Conservation (phyloP, 2,329 filamentous ascomycete species). For the Clonostachys sp. region DNA sequence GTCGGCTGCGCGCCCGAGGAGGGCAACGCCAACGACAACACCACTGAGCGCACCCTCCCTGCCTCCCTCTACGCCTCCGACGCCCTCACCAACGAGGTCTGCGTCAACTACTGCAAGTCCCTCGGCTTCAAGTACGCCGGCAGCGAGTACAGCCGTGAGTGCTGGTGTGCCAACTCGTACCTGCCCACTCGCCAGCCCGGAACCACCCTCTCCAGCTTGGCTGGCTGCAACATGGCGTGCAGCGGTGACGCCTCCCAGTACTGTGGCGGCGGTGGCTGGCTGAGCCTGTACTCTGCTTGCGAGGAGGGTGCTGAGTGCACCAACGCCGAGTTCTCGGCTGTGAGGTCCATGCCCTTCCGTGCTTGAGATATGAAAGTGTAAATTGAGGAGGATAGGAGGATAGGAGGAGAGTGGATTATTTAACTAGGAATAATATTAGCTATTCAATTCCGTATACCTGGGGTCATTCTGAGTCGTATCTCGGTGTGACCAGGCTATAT, state of each 20-base stretch:
- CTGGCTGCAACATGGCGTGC: conserved; percentile 7
- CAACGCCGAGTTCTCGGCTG: too few species aligned
- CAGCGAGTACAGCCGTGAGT: conserved; percentile 11
- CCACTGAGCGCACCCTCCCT: neutral
- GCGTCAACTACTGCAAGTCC: conserved; percentile 1
- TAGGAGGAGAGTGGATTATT: too few species aligned
- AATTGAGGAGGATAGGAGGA: too few species aligned
- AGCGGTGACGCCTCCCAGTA: conserved; percentile 5
- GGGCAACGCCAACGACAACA: neutral
- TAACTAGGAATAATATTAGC: too few species aligned
- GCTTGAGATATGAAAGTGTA: too few species aligned
- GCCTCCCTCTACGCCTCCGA: neutral
- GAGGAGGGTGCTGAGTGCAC: too few species aligned
- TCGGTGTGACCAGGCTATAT: too few species aligned
- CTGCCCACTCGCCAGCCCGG: neutral
- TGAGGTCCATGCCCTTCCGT: too few species aligned
- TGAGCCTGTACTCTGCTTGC: too few species aligned
- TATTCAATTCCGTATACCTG: too few species aligned
- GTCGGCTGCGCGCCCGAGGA: neutral
- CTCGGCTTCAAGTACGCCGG: conserved; percentile 8
- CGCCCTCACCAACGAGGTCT: neutral
- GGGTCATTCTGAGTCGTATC: too few species aligned
- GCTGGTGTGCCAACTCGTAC: conserved; percentile 11
- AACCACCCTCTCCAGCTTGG: neutral
- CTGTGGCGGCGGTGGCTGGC: conserved; percentile 5